phyloP scores from a whole-genome alignment of 2,329 filamentous ascomycete species.

The Sordariomycetes sp. region DNA sequence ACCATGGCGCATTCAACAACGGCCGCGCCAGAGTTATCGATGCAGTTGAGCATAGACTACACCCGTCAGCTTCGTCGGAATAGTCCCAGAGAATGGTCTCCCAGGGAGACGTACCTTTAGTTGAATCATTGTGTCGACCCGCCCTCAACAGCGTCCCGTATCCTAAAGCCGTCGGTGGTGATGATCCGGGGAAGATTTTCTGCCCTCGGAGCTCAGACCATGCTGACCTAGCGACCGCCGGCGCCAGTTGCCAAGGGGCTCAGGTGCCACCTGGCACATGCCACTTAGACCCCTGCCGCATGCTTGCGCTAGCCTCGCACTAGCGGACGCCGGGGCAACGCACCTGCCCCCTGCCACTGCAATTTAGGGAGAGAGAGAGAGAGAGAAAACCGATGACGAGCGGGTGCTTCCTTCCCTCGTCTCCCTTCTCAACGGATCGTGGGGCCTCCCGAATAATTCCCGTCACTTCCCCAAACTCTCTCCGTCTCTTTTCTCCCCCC shows the following conservation, averaged over 20 bases:
- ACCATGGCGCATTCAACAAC: constrained; percentile 94
- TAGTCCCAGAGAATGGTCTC: constrained; percentile 6
- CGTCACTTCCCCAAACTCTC: not conserved
- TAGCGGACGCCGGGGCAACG: not conserved
- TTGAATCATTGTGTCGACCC: constrained; percentile 65
- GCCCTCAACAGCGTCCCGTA: not conserved
- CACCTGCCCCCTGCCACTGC: constrained; percentile 1
- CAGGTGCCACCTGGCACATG: not conserved
- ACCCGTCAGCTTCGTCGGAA: not conserved
- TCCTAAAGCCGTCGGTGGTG: not conserved
- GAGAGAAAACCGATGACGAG: not conserved
- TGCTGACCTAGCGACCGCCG: not conserved
- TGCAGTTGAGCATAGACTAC: constrained; percentile 95
- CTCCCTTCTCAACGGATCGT: not conserved
- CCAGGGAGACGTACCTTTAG: constrained; percentile 47
- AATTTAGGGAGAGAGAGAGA: too few species aligned
- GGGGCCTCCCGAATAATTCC: not conserved
- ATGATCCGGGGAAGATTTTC: not conserved
- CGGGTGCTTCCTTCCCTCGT: not conserved
- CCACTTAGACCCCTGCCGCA: not conserved
- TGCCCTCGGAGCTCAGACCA: not conserved
- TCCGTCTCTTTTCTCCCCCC: constrained; percentile 3
- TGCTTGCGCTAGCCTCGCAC: not conserved
- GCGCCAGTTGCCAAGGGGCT: not conserved
- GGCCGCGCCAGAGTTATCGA: constrained; percentile 98